These are phyloP conservation scores for Carallia pectinifolia DNA, from an alignment of 345 rosid genomes.

Conservation along the genomic window DNA sequence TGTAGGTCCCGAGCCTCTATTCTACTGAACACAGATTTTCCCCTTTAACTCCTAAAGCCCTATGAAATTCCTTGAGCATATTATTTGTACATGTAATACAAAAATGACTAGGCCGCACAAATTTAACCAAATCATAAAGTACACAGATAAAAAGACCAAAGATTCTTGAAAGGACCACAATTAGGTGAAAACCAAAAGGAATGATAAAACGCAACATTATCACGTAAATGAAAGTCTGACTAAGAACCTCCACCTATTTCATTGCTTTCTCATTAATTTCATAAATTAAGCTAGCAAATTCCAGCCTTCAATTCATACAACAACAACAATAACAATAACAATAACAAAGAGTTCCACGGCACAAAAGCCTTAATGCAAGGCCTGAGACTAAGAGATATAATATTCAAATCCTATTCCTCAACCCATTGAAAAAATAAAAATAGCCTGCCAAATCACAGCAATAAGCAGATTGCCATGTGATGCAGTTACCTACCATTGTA, in stretches of 20 bases:
- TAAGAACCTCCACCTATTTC: background rate
- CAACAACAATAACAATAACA: background rate
- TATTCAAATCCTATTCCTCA: too few relatives aligned
- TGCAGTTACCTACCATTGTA: slow-evolving; percentile 68
- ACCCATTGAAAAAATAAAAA: too few relatives aligned
- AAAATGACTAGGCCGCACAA: background rate
- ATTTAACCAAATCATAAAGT: background rate
- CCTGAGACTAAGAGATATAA: too few relatives aligned
- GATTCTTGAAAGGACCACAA: slow-evolving; percentile 1
- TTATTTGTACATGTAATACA: background rate
- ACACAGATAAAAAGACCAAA: background rate
- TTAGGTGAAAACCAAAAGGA: too few relatives aligned
- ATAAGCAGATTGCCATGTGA: too few relatives aligned
- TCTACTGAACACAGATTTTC: too few relatives aligned
- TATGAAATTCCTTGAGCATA: background rate
- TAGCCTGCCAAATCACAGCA: too few relatives aligned
- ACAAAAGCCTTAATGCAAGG: too few relatives aligned
- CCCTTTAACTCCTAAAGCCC: background rate
- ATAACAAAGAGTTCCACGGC: too few relatives aligned
- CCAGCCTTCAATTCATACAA: background rate
- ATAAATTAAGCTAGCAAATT: background rate
- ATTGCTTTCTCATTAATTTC: background rate
- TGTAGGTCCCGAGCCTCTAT: too few relatives aligned
- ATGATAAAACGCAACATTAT: too few relatives aligned
- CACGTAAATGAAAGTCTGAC: too few relatives aligned